Conservation (phyloP, 2,329 filamentous ascomycete species). For the Fusarium poae region DNA sequence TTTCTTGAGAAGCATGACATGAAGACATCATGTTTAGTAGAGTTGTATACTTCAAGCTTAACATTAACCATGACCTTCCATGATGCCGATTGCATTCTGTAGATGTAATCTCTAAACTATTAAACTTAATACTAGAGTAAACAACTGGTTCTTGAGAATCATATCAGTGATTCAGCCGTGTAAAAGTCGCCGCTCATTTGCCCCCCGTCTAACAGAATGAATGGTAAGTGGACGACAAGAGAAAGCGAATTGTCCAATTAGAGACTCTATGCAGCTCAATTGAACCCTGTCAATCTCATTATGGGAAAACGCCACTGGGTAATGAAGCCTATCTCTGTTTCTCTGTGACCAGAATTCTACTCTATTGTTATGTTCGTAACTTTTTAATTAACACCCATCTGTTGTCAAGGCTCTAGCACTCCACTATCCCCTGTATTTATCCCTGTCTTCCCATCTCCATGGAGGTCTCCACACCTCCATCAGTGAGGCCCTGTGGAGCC, state of each 20-base stretch:
- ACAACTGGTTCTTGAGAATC: constrained; percentile 1
- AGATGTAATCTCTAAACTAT: neutral
- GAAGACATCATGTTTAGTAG: neutral
- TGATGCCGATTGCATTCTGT: neutral
- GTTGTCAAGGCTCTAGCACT: constrained; percentile 12
- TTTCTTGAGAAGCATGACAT: neutral
- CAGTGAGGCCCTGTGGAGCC: neutral
- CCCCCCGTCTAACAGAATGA: constrained; percentile 25
- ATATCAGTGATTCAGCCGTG: constrained; percentile 13
- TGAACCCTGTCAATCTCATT: constrained; percentile 23
- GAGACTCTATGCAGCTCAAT: constrained; percentile 1
- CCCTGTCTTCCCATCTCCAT: constrained; percentile 14
- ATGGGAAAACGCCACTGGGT: constrained; percentile 24
- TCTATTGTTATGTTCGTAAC: constrained; percentile 11
- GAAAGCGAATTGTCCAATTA: constrained; percentile 1
- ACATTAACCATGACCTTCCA: neutral
- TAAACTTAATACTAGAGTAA: neutral
- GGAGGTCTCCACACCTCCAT: constrained; percentile 28
- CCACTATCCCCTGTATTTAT: constrained; percentile 19
- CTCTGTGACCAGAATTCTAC: constrained; percentile 1
- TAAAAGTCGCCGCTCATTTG: constrained; percentile 34
- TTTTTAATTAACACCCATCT: constrained; percentile 28
- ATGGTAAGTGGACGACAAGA: constrained; percentile 13
- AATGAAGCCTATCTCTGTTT: constrained; percentile 34
- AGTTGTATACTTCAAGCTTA: neutral